Percentiles rank a stretch among this genome's conserved stretches.
phyloP scores from a whole-genome alignment of 2,329 filamentous ascomycete genomes.

The Nigrograna mackinnonii region DNA sequence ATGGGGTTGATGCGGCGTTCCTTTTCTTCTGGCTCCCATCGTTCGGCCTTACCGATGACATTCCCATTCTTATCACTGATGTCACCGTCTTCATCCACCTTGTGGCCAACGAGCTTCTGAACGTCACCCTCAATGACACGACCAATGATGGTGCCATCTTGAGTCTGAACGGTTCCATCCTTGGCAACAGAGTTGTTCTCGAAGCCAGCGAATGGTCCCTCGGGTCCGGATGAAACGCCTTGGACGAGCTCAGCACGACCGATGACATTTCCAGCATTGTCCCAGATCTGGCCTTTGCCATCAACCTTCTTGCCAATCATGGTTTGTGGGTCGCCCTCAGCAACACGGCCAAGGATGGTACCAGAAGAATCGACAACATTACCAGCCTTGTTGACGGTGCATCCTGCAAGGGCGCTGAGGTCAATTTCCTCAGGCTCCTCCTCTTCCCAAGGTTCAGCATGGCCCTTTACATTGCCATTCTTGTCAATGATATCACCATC shows the following conservation, averaged over 20 bases:
- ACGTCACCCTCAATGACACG: slow-evolving; percentile 55
- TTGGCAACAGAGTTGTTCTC: slow-evolving; percentile 60
- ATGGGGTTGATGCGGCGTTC: slow-evolving; percentile 62
- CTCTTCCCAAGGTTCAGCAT: slow-evolving; percentile 60
- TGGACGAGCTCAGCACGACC: slow-evolving; percentile 61
- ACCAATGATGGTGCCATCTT: slow-evolving; percentile 51
- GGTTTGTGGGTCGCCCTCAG: slow-evolving; percentile 59
- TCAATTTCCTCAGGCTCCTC: slow-evolving; percentile 54
- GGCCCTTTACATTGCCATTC: slow-evolving; percentile 67
- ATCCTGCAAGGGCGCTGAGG: slow-evolving; percentile 63
- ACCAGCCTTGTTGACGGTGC: slow-evolving; percentile 66
- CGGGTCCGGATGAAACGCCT: slow-evolving; percentile 53
- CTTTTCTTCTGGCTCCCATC: slow-evolving; percentile 58
- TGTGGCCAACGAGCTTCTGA: slow-evolving; percentile 55
- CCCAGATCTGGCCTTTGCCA: slow-evolving; percentile 66
- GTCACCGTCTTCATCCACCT: slow-evolving; percentile 56
- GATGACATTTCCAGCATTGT: slow-evolving; percentile 64
- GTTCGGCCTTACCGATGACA: slow-evolving; percentile 55
- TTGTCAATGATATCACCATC: slow-evolving; percentile 82
- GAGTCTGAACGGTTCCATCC: slow-evolving; percentile 58
- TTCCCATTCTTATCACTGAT: slow-evolving; percentile 59
- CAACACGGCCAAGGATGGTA: slow-evolving; percentile 61
- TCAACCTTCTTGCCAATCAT: slow-evolving; percentile 66
- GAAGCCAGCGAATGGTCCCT: slow-evolving; percentile 64
- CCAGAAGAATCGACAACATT: slow-evolving; percentile 65